Conservation (phyloP, 208 protist species). For the Leishmania tarentolae region DNA sequence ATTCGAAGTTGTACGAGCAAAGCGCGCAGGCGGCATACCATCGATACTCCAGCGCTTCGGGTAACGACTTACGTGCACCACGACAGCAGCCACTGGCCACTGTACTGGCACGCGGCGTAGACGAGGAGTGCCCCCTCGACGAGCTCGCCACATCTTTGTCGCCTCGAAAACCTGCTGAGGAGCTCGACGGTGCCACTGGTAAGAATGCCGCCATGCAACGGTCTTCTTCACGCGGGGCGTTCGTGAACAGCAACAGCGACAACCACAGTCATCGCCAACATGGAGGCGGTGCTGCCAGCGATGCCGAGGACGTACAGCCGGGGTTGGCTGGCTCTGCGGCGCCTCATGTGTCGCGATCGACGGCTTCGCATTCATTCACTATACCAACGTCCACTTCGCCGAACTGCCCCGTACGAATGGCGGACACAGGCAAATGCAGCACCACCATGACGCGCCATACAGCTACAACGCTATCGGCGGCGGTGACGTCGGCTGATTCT, state of each 20-base stretch:
- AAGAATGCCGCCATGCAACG: not conserved
- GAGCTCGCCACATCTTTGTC: not conserved
- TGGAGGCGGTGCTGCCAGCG: not conserved
- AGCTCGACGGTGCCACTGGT: not conserved
- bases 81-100: not conserved
- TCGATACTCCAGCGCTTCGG: constrained; percentile 11
- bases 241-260: not conserved
- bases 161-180: not conserved
- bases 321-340: not conserved
- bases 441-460: not conserved
- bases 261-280: not conserved
- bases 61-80: not conserved
- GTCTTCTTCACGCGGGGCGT: not conserved
- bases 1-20: not conserved
- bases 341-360: not conserved
- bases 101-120: not conserved
- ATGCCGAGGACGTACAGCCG: not conserved
- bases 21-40: constrained; percentile 11
- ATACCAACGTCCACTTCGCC: not conserved
- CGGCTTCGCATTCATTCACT: not conserved
- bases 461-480: not conserved
- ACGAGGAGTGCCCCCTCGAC: not conserved
- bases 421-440: not conserved
- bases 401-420: not conserved
- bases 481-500: not conserved